phyloP scores from a whole-genome alignment of 2,329 filamentous ascomycete genomes.

The Fusarium mangiferae region DNA sequence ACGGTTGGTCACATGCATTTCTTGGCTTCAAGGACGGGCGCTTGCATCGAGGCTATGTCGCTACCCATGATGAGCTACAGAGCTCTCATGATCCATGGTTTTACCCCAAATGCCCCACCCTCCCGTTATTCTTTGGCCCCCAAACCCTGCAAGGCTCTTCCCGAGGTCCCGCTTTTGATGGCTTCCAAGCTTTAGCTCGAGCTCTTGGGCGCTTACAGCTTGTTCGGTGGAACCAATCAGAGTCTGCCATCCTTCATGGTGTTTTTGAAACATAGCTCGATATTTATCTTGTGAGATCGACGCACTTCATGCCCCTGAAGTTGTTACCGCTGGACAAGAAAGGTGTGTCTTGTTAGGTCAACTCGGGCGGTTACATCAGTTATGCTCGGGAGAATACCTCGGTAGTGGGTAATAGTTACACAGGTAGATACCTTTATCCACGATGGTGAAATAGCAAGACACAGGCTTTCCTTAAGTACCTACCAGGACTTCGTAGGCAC shows the following conservation, averaged over 20 bases:
- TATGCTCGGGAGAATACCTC: neutral
- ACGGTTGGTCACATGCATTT: slow-evolving; percentile 17
- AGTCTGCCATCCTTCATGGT: neutral
- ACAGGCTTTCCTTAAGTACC: neutral
- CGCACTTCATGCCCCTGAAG: slow-evolving; percentile 11
- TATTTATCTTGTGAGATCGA: slow-evolving; percentile 13
- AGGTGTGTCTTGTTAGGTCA: neutral
- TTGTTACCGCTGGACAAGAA: slow-evolving; percentile 9
- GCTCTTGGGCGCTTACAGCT: slow-evolving; percentile 43
- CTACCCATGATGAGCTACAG: slow-evolving; percentile 26
- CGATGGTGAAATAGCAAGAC: neutral
- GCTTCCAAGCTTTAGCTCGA: slow-evolving; percentile 31
- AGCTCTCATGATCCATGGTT: slow-evolving; percentile 34
- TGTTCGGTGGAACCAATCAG: slow-evolving; percentile 39
- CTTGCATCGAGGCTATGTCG: slow-evolving; percentile 38
- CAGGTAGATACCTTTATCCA: neutral
- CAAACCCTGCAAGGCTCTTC: slow-evolving; percentile 32
- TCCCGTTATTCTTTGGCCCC: slow-evolving; percentile 22
- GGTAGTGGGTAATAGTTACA: no score
- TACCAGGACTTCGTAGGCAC: neutral
- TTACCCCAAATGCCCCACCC: slow-evolving; percentile 25
- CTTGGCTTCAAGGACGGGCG: slow-evolving; percentile 38
- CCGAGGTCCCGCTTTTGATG: slow-evolving; percentile 29
- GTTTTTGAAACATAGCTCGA: slow-evolving; percentile 19
- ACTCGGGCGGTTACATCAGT: slow-evolving; percentile 8